Evolutionary conservation across 805 yeast genomes (phyloP).

Genomic region (Teunomyces gatunensis): DNA sequence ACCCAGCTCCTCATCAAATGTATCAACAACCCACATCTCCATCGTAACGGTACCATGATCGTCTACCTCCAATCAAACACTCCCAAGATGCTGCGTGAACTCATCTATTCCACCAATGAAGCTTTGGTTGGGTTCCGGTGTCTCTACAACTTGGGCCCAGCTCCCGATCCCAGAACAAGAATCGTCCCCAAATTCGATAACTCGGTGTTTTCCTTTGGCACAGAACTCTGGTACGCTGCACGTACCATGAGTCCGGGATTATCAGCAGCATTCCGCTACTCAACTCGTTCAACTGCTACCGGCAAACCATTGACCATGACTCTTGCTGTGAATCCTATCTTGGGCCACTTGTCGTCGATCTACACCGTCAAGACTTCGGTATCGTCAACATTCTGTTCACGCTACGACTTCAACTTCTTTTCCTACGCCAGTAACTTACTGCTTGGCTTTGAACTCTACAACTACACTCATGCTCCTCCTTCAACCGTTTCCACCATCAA

Average conservation of each 20-base stretch:
- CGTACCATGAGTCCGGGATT: constrained; percentile 84
- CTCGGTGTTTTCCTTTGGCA: constrained; percentile 71
- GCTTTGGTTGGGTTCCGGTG: constrained; percentile 78
- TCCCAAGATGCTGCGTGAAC: constrained; percentile 65
- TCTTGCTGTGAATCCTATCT: constrained; percentile 78
- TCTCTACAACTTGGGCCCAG: constrained; percentile 58
- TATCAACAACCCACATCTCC: constrained; percentile 61
- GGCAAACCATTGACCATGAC: constrained; percentile 91
- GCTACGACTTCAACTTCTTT: constrained; percentile 85
- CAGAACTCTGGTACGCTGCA: constrained; percentile 87
- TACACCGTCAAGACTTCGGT: constrained; percentile 81
- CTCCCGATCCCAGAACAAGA: constrained; percentile 4
- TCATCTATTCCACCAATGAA: constrained; percentile 80
- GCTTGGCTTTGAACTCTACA: constrained; percentile 84
- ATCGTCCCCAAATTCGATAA: constrained; percentile 46
- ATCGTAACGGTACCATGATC: constrained; percentile 57
- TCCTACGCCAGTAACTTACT: constrained; percentile 87
- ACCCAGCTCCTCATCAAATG: constrained; percentile 73
- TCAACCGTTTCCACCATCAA: neutral
- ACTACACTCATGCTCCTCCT: constrained; percentile 15
- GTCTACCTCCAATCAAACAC: constrained; percentile 68
- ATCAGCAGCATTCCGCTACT: constrained; percentile 79
- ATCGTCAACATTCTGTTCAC: constrained; percentile 73
- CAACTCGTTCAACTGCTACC: constrained; percentile 80
- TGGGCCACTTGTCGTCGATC: constrained; percentile 86